phyloP scores from a whole-genome alignment of 2,329 filamentous ascomycete genomes.

The Clonostachys solani region DNA sequence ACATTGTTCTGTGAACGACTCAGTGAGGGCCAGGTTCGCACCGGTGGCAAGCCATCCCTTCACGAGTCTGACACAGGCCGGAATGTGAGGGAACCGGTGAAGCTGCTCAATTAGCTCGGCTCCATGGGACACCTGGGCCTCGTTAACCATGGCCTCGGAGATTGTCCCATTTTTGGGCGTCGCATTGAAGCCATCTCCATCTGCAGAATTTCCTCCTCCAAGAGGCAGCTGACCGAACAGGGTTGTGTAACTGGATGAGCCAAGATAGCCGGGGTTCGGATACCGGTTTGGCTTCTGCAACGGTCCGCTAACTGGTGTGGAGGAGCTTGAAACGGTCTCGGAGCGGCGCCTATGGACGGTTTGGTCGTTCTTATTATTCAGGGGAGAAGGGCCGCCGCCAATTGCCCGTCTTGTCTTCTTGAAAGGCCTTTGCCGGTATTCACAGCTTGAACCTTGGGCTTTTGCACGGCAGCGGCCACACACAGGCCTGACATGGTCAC shows the following conservation, averaged over 20 bases:
- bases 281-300: slow-evolving; percentile 4
- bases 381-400: no score
- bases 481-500: no score
- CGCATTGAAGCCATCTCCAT: background rate
- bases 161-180: slow-evolving; percentile 7
- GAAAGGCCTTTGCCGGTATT: no score
- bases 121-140: slow-evolving; percentile 5
- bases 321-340: background rate
- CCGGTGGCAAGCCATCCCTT: slow-evolving; percentile 3
- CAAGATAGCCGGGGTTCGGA: slow-evolving; percentile 14
- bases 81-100: background rate
- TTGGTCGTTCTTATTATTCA: no score
- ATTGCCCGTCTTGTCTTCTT: no score
- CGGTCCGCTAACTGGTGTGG: slow-evolving; percentile 5
- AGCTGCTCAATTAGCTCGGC: slow-evolving; percentile 3
- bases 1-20: slow-evolving; percentile 2
- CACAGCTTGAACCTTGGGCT: no score
- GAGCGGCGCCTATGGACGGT: no score
- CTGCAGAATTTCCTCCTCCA: no score
- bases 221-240: no score
- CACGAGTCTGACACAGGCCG: slow-evolving; percentile 2
- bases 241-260: slow-evolving; percentile 8
- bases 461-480: no score
- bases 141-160: background rate
- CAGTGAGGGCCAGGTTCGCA: slow-evolving; percentile 4